Conservation (phyloP, 306 rosid species). For the Prunus persica region Prunus_persica_NCBIv2 NC_034009.1:2860001-2860500, state of each 20-base stretch:
- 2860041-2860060: background rate
- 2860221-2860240: constrained; percentile 35
- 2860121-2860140: constrained; percentile 27
- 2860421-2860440: background rate
- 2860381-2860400: background rate
- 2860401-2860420: constrained; percentile 19
- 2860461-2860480: constrained; percentile 21
- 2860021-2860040: constrained; percentile 52
- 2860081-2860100: constrained; percentile 17
- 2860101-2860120: constrained; percentile 16
- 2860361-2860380: constrained; percentile 24
- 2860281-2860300: constrained; percentile 6
- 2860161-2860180: constrained; percentile 15
- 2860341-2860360: constrained; percentile 12
- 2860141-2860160: constrained; percentile 34
- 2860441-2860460: constrained; percentile 10
- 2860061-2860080: background rate
- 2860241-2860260: background rate
- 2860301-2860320: background rate
- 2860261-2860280: constrained; percentile 3
- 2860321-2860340: background rate
- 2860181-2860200: background rate
- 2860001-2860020: constrained; percentile 51
- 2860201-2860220: constrained; percentile 23
- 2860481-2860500: constrained; percentile 69